Conservation (phyloP, 345 rosid genomes). For the Salix exigua region DNA sequence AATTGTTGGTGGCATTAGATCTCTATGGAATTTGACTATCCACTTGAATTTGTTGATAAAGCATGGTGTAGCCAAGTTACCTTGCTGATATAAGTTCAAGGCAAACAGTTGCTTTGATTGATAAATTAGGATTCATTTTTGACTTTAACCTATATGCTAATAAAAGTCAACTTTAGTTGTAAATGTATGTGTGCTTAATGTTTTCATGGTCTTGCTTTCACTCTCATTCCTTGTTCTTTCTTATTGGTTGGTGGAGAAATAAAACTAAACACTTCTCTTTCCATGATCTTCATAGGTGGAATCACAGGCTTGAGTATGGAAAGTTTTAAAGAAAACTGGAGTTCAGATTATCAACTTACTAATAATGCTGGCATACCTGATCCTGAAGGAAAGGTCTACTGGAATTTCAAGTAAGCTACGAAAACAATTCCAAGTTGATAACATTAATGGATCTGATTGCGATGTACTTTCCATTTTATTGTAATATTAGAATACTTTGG, state of each 20-base stretch:
- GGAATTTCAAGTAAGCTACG: constrained; percentile 83
- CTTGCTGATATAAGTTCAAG: background rate
- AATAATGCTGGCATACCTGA: constrained; percentile 95
- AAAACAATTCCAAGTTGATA: constrained; percentile 18
- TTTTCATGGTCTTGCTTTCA: background rate
- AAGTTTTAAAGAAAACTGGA: constrained; percentile 90
- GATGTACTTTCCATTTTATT: background rate
- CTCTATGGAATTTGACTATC: background rate
- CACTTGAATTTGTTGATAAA: background rate
- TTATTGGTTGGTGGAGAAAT: background rate
- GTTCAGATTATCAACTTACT: constrained; percentile 80
- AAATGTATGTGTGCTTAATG: background rate
- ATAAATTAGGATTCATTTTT: background rate
- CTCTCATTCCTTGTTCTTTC: background rate
- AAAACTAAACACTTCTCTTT: background rate
- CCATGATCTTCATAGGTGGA: constrained; percentile 53
- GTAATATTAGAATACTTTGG: background rate
- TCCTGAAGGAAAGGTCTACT: constrained; percentile 57
- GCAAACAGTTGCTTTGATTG: background rate
- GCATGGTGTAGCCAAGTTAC: background rate
- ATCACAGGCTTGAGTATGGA: constrained; percentile 74
- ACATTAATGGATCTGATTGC: background rate
- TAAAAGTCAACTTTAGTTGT: background rate
- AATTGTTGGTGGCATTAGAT: background rate
- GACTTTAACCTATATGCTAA: background rate